phyloP scores from a whole-genome alignment of 805 yeast genomes.

The Millerozyma acaciae region DNA sequence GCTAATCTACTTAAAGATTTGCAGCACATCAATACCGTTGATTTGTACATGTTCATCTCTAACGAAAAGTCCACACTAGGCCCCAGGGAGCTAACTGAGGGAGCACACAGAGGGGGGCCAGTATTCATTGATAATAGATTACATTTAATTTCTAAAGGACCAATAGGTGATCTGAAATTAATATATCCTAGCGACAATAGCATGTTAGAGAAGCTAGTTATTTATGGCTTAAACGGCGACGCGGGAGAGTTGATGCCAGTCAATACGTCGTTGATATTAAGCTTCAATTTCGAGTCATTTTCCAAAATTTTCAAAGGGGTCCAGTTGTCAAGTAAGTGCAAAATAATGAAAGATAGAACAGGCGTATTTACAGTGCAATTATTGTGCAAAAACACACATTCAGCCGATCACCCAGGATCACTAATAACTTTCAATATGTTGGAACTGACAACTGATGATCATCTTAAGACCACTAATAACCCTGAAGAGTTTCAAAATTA shows the following conservation, averaged over 20 bases:
- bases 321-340: conserved; percentile 36
- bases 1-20: conserved; percentile 34
- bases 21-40: conserved; percentile 31
- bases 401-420: conserved; percentile 32
- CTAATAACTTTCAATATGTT: conserved; percentile 38
- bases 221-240: conserved; percentile 21
- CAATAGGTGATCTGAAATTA: conserved; percentile 68
- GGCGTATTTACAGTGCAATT: conserved; percentile 38
- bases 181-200: conserved; percentile 60
- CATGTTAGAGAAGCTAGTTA: conserved; percentile 57
- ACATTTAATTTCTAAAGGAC: conserved; percentile 63
- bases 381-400: conserved; percentile 28
- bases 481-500: no score
- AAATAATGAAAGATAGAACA: conserved; percentile 30
- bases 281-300: conserved; percentile 31
- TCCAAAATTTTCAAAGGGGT: conserved; percentile 32
- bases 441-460: no score
- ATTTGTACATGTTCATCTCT: conserved; percentile 29
- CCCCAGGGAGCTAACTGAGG: neutral
- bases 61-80: conserved; percentile 10
- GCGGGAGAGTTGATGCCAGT: conserved; percentile 16
- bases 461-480: no score
- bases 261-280: conserved; percentile 21
- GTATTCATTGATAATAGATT: conserved; percentile 32
- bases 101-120: conserved; percentile 1